Conservation (phyloP, 106 monocot species). For the Apostasia ramifera region DNA sequence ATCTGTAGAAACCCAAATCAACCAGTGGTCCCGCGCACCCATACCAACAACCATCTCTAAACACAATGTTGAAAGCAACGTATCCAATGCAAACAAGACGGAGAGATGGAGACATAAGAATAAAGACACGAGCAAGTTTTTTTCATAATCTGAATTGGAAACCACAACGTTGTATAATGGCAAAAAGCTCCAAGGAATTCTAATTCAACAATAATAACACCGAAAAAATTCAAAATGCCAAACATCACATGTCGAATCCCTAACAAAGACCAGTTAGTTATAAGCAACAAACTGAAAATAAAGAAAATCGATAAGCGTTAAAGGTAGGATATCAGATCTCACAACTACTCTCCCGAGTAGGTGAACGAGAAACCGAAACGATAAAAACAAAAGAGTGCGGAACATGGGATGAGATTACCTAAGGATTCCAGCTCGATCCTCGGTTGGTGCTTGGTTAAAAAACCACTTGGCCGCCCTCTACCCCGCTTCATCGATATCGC, state of each 20-base stretch:
- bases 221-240: background rate
- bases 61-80: conserved; percentile 2
- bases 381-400: background rate
- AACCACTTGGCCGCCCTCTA: conserved; percentile 58
- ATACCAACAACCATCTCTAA: conserved; percentile 1
- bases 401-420: conserved; percentile 22
- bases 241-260: too few species aligned
- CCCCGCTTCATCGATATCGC: conserved; percentile 45
- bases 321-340: background rate
- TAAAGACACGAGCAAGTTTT: background rate
- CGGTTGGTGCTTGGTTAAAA: conserved; percentile 19
- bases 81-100: conserved; percentile 1
- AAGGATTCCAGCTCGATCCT: conserved; percentile 29
- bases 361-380: background rate
- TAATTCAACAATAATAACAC: background rate
- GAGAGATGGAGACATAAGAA: conserved; percentile 4
- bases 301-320: background rate
- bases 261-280: too few species aligned
- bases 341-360: background rate
- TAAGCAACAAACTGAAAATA: background rate
- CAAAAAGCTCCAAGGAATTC: background rate
- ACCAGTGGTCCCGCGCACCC: conserved; percentile 14
- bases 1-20: conserved; percentile 7
- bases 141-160: background rate
- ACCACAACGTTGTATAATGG: background rate